Conservation (phyloP, 2,329 filamentous ascomycete genomes). For the Colletotrichum sp. region DNA sequence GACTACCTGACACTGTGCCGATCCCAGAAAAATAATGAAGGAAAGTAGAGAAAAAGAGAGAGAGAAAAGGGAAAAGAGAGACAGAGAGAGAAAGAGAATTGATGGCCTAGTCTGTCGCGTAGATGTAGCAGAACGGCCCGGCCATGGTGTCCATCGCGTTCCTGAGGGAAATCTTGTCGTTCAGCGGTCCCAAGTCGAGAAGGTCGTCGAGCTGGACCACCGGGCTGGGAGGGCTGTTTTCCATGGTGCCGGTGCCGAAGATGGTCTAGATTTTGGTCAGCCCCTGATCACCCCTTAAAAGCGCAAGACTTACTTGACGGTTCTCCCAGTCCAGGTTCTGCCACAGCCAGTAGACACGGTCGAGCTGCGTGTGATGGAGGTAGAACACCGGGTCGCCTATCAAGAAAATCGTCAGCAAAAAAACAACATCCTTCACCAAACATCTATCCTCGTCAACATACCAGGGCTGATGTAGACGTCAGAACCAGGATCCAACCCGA, state of each 20-base stretch:
- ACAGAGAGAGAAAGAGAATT: neutral
- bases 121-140: slow-evolving; percentile 50
- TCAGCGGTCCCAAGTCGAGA: slow-evolving; percentile 34
- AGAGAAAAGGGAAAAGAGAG: neutral
- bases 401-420: neutral
- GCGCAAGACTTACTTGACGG: slow-evolving; percentile 28
- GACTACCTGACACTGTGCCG: neutral
- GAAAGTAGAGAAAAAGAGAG: rapidly evolving
- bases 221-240: slow-evolving; percentile 41
- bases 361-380: slow-evolving; percentile 49
- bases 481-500: slow-evolving; percentile 49
- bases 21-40: neutral
- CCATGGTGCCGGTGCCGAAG: slow-evolving; percentile 45
- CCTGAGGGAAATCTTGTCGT: slow-evolving; percentile 35
- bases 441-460: neutral
- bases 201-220: slow-evolving; percentile 46
- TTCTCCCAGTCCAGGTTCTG: slow-evolving; percentile 45
- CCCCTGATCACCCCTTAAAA: neutral
- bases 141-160: slow-evolving; percentile 43
- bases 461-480: slow-evolving; percentile 49
- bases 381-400: slow-evolving; percentile 46
- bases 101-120: slow-evolving; percentile 21
- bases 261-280: slow-evolving; percentile 24
- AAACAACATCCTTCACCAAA: neutral
- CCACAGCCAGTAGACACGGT: slow-evolving; percentile 53